Base-by-base conservation (phyloP, 768 basidiomycete species). In the Lanmaoa pseudosensibilis region DNA sequence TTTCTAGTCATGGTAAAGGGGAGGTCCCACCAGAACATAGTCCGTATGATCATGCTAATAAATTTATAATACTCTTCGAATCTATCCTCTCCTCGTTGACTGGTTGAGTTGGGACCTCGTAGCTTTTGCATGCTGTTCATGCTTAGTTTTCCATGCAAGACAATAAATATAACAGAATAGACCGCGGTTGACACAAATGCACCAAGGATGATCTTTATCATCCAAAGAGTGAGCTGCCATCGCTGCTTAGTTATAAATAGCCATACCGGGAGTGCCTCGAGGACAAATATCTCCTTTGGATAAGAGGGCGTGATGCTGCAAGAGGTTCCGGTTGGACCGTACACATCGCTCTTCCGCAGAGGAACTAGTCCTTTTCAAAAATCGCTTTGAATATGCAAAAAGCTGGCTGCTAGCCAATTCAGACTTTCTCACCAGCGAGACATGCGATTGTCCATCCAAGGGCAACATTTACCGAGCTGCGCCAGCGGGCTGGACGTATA, bases 11-110 rank as follows among this genome's bases (percentile, higher is more conserved):
- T 27, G 40, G n/a, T 34, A 48, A 40, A 5, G 25, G 37, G 19
- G 6, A 63, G 34, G 32, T 69, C 81, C 53, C 60, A 89, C 89
- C 86, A 90, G 44, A 89, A 74, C 85, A 90, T 86, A 54, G 80
- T 84, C 57, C 80, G 76, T 27, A 85, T 80, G 50, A 92, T 77
- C n/a, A 78, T 76, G 32, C 75, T 75, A 27, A 90, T 76, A 65
- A 89, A 87, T 25, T 74, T 77, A 55, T 82, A 79, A 64, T 89
- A 88, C 52, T 80, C 79, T 49, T 79, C 77, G 23, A 65, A 69
- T 25, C 56, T 55, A 34, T 62, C 72, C 76, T 78, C 80, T 54
- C 79, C 73, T 51, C 75, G 74, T 34, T 79, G 69, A 30, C 77
- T 79, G 59, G 81, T 75, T 49, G 83, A 64, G 37, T 73, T 79